Percentiles rank a stretch among this genome's conserved stretches.
Conservation (phyloP, 108 stramenopile species). For the Cyclotella choctawhatcheeana region DNA sequence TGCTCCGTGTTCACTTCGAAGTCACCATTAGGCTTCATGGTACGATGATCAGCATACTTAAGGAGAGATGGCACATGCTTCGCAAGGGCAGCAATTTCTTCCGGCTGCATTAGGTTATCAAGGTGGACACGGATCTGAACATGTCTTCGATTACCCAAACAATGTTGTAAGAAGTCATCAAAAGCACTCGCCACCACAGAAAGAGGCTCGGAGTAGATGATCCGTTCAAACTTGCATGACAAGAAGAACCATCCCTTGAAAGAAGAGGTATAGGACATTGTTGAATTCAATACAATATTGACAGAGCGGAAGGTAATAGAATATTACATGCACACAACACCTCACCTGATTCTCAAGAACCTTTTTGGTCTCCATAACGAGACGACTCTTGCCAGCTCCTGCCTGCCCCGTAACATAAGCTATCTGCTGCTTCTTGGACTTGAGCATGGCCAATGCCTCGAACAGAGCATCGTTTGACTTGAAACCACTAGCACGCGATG, state of each 20-base stretch:
- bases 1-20: constrained; percentile 16
- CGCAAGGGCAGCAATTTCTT: constrained; percentile 10
- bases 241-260: constrained; percentile 44
- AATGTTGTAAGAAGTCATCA: constrained; percentile 18
- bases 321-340: too few relatives aligned
- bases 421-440: constrained; percentile 3
- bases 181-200: constrained; percentile 30
- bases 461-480: constrained; percentile 4
- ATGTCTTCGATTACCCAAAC: neutral
- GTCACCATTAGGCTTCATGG: neutral
- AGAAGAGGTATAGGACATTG: too few relatives aligned
- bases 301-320: too few relatives aligned
- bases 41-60: constrained; percentile 1
- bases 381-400: constrained; percentile 31
- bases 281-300: too few relatives aligned
- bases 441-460: neutral
- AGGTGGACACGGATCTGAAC: constrained; percentile 11
- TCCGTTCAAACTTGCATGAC: constrained; percentile 38
- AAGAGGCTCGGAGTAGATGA: constrained; percentile 34
- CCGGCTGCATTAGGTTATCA: constrained; percentile 3
- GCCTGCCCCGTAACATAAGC: constrained; percentile 22
- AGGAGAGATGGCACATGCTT: constrained; percentile 27
- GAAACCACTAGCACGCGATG: neutral
- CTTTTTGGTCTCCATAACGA: constrained; percentile 6
- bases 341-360: constrained; percentile 12